phyloP scores from a whole-genome alignment of 31 red algal species.

The Bonnemaisonia californica region DNA sequence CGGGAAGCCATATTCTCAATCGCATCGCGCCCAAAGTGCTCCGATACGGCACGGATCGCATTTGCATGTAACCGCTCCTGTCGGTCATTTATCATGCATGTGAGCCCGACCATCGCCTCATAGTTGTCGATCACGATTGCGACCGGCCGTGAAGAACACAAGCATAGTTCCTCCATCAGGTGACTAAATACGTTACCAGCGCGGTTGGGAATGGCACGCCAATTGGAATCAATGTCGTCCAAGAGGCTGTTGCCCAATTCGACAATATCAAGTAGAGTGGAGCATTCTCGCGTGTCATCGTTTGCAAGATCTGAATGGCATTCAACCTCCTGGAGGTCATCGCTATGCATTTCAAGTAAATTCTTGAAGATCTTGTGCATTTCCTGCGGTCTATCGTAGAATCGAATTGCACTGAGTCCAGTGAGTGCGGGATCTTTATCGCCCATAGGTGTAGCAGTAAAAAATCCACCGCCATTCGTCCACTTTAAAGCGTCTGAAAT shows the following conservation, averaged over 20 bases:
- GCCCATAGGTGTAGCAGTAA: slow-evolving; percentile 38
- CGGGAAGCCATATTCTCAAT: slow-evolving; percentile 36
- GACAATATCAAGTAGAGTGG: slow-evolving; percentile 44
- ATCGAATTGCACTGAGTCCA: slow-evolving; percentile 46
- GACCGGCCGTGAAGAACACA: slow-evolving; percentile 18
- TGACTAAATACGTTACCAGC: slow-evolving; percentile 46
- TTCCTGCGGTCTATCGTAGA: slow-evolving; percentile 50
- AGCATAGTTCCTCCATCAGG: slow-evolving; percentile 30
- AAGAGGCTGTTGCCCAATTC: slow-evolving; percentile 49
- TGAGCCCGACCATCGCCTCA: slow-evolving; percentile 49
- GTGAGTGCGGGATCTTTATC: slow-evolving; percentile 28
- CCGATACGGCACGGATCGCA: slow-evolving; percentile 46
- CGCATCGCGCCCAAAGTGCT: slow-evolving; percentile 49
- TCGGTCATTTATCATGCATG: slow-evolving; percentile 51
- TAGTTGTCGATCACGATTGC: slow-evolving; percentile 62
- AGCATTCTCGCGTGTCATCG: slow-evolving; percentile 22
- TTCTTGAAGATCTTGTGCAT: slow-evolving; percentile 30
- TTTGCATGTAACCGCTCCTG: slow-evolving; percentile 56
- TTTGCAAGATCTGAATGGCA: slow-evolving; percentile 33
- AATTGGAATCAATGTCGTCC: slow-evolving; percentile 51
- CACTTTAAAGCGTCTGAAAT: slow-evolving; percentile 43
- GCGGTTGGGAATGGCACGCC: slow-evolving; percentile 17
- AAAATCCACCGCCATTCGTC: slow-evolving; percentile 65
- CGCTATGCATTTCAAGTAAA: slow-evolving; percentile 32
- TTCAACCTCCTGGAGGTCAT: slow-evolving; percentile 21